A percentile compares a stretch with the other conserved stretches of the same genome.
phyloP scores from a whole-genome alignment of 306 rosid genomes.

The Oemleria cerasiformis region DNA sequence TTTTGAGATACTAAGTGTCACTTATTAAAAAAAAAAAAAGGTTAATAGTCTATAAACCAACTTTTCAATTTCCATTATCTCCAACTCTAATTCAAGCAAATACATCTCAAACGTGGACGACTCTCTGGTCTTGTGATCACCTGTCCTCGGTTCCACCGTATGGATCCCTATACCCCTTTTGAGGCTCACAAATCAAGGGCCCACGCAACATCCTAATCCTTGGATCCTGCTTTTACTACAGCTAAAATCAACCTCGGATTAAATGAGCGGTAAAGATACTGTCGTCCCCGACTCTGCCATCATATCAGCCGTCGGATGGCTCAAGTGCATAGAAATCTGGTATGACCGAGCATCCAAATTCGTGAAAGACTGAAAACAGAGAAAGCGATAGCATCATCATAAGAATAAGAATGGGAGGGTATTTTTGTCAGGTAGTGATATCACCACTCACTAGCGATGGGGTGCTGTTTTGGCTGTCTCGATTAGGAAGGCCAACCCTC shows the following conservation, averaged over 20 bases:
- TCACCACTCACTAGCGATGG: conserved; percentile 25
- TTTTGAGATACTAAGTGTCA: too few relatives aligned
- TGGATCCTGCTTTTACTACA: background rate
- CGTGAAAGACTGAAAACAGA: background rate
- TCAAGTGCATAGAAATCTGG: background rate
- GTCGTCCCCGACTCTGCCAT: background rate
- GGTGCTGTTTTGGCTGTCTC: conserved; percentile 1
- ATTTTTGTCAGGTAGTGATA: conserved; percentile 1
- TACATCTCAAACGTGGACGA: too few relatives aligned
- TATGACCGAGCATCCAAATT: too few relatives aligned
- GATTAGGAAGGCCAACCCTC: conserved; percentile 19
- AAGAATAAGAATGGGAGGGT: background rate
- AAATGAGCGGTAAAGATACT: background rate
- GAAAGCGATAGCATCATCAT: background rate
- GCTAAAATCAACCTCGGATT: background rate
- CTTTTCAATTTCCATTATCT: too few relatives aligned
- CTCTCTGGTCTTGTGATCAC: background rate
- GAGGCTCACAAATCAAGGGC: background rate
- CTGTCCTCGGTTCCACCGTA: conserved; percentile 3
- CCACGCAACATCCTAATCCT: background rate
- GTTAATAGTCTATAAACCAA: too few relatives aligned
- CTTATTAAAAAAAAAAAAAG: too few relatives aligned
- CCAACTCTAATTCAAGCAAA: too few relatives aligned
- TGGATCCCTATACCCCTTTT: background rate
- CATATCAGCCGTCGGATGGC: background rate